These are phyloP conservation scores for Talaromyces liani DNA, from an alignment of 495 filamentous ascomycete species.

Conservation along the genomic window DNA sequence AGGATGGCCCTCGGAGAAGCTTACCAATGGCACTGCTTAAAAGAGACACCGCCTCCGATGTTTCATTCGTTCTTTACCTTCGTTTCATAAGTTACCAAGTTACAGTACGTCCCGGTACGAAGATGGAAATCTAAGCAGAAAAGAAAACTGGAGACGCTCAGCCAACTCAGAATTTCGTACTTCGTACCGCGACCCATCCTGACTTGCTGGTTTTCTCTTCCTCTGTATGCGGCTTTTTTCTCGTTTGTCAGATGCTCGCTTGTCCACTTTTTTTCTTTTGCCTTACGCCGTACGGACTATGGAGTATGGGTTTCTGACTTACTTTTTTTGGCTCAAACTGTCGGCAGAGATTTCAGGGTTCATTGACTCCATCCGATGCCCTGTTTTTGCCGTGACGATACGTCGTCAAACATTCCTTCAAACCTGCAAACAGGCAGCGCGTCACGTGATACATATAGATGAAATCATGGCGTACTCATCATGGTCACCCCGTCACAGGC, in stretches of 20 bases:
- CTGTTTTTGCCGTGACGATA: neutral
- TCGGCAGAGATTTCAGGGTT: neutral
- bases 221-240: conserved; percentile 7
- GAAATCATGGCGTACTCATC: neutral
- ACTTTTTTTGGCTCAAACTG: neutral
- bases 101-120: neutral
- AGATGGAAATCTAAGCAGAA: neutral
- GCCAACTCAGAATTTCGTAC: neutral
- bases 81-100: neutral
- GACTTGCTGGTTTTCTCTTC: neutral
- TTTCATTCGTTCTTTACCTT: neutral
- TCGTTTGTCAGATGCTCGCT: neutral
- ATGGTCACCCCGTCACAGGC: neutral
- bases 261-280: conserved; percentile 4
- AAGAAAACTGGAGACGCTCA: neutral
- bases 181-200: neutral
- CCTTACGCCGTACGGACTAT: neutral
- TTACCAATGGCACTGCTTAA: neutral
- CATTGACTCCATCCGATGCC: neutral
- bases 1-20: neutral
- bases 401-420: neutral
- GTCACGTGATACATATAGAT: neutral
- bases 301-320: neutral
- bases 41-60: neutral
- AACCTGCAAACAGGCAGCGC: neutral